Percentiles rank a stretch among this genome's conserved stretches.
Evolutionary conservation across 768 basidiomycete genomes (phyloP).

Genomic region (Mycena galopus): DNA sequence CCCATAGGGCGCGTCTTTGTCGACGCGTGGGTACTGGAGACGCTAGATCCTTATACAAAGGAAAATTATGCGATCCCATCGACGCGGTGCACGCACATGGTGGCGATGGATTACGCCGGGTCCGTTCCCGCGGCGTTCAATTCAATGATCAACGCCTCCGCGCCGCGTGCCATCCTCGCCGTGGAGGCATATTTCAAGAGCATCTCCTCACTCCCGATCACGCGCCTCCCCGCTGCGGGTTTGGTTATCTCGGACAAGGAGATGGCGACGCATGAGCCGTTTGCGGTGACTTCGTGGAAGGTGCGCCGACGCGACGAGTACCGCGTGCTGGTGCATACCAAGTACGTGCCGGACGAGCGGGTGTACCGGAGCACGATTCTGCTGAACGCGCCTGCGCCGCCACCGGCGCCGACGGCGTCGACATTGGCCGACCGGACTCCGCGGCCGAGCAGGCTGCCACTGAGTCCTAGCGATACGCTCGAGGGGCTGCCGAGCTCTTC

Average conservation of each 20-base stretch:
- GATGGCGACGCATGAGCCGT: conserved; percentile 54
- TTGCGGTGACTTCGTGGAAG: conserved; percentile 66
- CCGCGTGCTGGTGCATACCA: conserved; percentile 68
- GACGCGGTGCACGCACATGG: conserved; percentile 86
- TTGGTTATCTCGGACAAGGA: conserved; percentile 69
- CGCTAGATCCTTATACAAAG: conserved; percentile 93
- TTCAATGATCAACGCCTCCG: conserved; percentile 83
- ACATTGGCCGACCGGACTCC: conserved; percentile 46
- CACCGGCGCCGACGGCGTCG: conserved; percentile 37
- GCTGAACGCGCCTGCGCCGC: conserved; percentile 50
- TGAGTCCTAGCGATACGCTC: conserved; percentile 40
- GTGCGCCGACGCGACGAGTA: conserved; percentile 70
- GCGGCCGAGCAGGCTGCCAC: conserved; percentile 54
- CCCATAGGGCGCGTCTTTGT: conserved; percentile 87
- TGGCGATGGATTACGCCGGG: conserved; percentile 89
- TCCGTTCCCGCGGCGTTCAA: conserved; percentile 89
- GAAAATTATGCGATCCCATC: conserved; percentile 97
- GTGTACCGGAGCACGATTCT: conserved; percentile 66
- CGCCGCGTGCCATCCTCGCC: conserved; percentile 78
- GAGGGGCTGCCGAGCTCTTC: conserved; percentile 26
- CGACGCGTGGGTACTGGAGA: conserved; percentile 97
- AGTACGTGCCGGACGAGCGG: conserved; percentile 63
- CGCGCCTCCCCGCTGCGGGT: conserved; percentile 76
- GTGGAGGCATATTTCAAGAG: conserved; percentile 83
- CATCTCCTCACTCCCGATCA: conserved; percentile 73